phyloP scores from a whole-genome alignment of 371 early-diverging fungal genomes.

The Lichtheimia ornata region DNA sequence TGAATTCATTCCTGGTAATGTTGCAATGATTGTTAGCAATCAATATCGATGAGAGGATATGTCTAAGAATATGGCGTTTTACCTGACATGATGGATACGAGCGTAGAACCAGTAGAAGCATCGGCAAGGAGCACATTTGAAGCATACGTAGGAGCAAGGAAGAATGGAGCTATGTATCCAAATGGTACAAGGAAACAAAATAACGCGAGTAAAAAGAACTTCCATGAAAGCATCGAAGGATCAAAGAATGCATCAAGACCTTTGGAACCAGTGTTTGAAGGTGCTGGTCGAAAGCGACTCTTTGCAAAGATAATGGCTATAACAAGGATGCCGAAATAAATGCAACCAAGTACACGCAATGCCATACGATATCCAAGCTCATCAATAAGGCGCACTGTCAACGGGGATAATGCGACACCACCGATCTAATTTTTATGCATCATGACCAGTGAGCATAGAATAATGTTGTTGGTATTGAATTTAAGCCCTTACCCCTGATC shows the following conservation, averaged over 20 bases:
- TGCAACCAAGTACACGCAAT: conserved; percentile 40
- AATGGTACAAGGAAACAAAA: conserved; percentile 46
- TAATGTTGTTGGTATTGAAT: background rate
- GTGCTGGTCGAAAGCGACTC: conserved; percentile 34
- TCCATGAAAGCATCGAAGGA: conserved; percentile 15
- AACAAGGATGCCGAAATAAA: conserved; percentile 36
- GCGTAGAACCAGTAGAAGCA: conserved; percentile 8
- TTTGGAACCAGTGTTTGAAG: background rate
- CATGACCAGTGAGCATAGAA: background rate
- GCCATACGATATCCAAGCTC: conserved; percentile 57
- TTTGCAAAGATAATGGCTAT: conserved; percentile 39
- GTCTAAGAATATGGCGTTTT: background rate
- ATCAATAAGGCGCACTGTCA: conserved; percentile 54
- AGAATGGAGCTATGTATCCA: conserved; percentile 41
- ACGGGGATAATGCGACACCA: conserved; percentile 64
- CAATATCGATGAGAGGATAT: too few relatives aligned
- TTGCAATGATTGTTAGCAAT: too few relatives aligned
- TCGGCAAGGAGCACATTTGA: conserved; percentile 6
- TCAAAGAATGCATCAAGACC: conserved; percentile 18
- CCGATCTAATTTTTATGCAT: conserved; percentile 46
- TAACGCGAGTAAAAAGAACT: conserved; percentile 23
- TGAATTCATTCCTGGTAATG: conserved; percentile 16
- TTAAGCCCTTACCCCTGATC: conserved; percentile 50
- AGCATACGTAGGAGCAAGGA: conserved; percentile 21
- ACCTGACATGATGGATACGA: conserved; percentile 27